phyloP scores from a whole-genome alignment of 1,139 yeast species.

The Starmera stellimalicola region DNA sequence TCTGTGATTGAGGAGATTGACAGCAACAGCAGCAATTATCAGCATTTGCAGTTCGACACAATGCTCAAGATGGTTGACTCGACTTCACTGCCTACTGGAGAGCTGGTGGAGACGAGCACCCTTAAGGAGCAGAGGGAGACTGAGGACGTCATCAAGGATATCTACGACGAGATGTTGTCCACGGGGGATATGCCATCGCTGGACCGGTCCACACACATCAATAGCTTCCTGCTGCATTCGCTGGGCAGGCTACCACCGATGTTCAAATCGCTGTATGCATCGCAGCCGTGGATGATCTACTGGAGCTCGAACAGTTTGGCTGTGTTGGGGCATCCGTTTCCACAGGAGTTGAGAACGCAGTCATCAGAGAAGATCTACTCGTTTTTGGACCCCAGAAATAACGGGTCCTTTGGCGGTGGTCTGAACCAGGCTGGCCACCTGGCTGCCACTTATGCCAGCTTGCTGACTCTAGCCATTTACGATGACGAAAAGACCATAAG shows the following conservation, averaged over 20 bases:
- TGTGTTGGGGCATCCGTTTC: slow-evolving; percentile 26
- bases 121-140: slow-evolving; percentile 32
- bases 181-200: slow-evolving; percentile 15
- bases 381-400: slow-evolving; percentile 30
- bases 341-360: slow-evolving; percentile 15
- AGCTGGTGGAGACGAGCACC: slow-evolving; percentile 29
- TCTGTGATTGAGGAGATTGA: too few species aligned
- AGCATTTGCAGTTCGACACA: slow-evolving; percentile 6
- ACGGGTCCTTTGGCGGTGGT: slow-evolving; percentile 77
- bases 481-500: slow-evolving; percentile 36
- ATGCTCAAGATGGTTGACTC: slow-evolving; percentile 9
- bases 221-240: slow-evolving; percentile 29
- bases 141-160: slow-evolving; percentile 26
- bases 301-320: slow-evolving; percentile 64
- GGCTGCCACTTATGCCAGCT: slow-evolving; percentile 78
- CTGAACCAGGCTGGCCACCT: slow-evolving; percentile 70
- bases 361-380: slow-evolving; percentile 23
- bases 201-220: slow-evolving; percentile 24
- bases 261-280: slow-evolving; percentile 57
- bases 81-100: slow-evolving; percentile 3
- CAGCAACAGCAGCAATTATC: too few species aligned
- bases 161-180: slow-evolving; percentile 19
- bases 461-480: slow-evolving; percentile 50
- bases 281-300: slow-evolving; percentile 84
- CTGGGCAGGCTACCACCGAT: slow-evolving; percentile 40